Percentiles rank a stretch among this genome's conserved stretches.
Conservation (phyloP, 2,329 filamentous ascomycete genomes). For the Botryotinia globosa region DNA sequence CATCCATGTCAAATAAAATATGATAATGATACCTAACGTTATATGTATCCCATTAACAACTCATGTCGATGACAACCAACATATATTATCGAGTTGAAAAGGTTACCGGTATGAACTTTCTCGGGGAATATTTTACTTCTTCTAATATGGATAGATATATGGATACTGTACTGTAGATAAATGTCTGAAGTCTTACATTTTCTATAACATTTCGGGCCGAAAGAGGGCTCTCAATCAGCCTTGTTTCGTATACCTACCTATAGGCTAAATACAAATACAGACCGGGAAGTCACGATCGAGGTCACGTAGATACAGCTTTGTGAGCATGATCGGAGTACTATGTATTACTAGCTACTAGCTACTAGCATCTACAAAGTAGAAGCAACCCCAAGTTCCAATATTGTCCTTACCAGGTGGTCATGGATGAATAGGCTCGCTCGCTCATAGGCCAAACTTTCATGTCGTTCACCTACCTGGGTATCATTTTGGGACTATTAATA, state of each 20-base stretch:
- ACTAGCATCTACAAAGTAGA: no score
- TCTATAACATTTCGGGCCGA: conserved; percentile 17
- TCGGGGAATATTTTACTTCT: neutral
- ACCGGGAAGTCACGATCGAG: conserved; percentile 11
- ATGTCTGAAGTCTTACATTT: conserved; percentile 8
- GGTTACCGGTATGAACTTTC: neutral
- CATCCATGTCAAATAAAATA: conserved; percentile 24
- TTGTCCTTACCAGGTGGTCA: neutral
- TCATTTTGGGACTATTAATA: neutral
- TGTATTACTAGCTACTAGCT: no score
- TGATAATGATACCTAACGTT: no score
- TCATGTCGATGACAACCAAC: neutral
- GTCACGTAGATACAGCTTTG: no score
- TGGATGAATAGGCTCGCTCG: neutral
- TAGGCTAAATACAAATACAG: conserved; percentile 21
- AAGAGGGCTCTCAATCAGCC: conserved; percentile 22
- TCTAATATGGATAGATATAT: no score
- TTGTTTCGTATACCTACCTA: no score
- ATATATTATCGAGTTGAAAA: neutral
- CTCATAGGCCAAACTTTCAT: neutral
- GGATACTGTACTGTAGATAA: no score
- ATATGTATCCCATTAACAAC: conserved; percentile 20
- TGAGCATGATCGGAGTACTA: no score
- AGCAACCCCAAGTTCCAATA: neutral
- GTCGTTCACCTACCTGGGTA: neutral